Base-by-base conservation (phyloP, 257 asterid genomes). In the Nicotiana attenuata region DNA sequence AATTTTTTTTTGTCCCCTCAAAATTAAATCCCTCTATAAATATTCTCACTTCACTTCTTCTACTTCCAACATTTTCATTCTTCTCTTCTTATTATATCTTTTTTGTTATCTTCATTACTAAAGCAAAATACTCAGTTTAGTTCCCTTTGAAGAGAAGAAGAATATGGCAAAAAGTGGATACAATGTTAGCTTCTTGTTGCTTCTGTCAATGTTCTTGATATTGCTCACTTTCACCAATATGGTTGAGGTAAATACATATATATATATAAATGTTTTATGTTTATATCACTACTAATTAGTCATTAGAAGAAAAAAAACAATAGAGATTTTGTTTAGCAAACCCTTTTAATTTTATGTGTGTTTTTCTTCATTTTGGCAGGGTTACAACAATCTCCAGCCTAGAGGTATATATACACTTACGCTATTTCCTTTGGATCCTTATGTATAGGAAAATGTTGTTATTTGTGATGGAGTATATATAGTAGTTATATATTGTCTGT, bases 341-440 rank as follows among this genome's bases (percentile, higher is more conserved):
- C 24, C 22, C 38, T 17, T 52, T 29, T 41, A 10, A 29, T 31
- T 0, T 13, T 14, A 16, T 14, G 3, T 59, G 13, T 26, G 0
- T 26, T 38, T 81, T 7, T 35, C 9, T 56, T 26, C 31, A 47
- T 47, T 53, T 68, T 38, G 26, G 5, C 76, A 87, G 88, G 90
- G 87, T 57, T 81, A 87, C 82, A 77, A 83, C 17, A 77, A n/a
- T 26, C 84, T 87, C 56, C 85, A 66, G 6, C 85, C 90, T 5
- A 1, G 3, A 69, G 90, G 90, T 87, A 47, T 28, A 2, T 11
- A 35, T 66, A 31, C 53, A 45, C 20, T 7, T 57, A 19, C 0
- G 8, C 11, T 57, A 19, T 19, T n/a, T 17, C 15, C 15, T 66
- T 16, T 29, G 10, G 3, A 7, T 19, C 52, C 17, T 53, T 29